phyloP scores from a whole-genome alignment of 2,329 filamentous ascomycete genomes.

The Aspergillus brunneoviolaceus region DNA sequence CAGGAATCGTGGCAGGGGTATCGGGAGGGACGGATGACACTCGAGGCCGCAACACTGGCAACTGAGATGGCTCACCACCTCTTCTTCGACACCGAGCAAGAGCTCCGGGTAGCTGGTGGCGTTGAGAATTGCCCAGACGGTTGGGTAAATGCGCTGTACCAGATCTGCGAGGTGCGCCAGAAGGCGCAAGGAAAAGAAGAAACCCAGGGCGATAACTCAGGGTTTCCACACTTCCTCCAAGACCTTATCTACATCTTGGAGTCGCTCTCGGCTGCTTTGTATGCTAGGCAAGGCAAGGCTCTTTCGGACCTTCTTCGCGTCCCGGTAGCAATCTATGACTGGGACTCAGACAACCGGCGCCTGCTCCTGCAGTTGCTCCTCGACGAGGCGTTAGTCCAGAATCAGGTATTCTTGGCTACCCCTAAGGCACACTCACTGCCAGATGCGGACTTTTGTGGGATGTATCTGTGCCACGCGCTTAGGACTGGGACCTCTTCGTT shows the following conservation, averaged over 20 bases:
- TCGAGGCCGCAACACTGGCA: background rate
- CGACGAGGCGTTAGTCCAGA: background rate
- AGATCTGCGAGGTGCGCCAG: background rate
- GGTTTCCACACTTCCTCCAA: background rate
- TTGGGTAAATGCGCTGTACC: background rate
- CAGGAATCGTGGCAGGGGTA: background rate
- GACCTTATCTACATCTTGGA: background rate
- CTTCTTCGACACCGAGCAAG: background rate
- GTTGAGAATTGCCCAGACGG: background rate
- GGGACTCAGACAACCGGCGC: background rate
- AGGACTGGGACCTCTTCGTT: no score
- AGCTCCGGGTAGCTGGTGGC: background rate
- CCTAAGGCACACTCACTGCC: no score
- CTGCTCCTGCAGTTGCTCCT: background rate
- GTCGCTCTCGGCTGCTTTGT: no score
- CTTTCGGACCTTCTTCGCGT: background rate
- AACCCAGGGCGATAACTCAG: background rate
- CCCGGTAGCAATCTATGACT: background rate
- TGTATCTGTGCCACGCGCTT: no score
- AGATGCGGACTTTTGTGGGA: no score
- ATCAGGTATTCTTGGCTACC: no score
- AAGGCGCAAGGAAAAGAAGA: background rate
- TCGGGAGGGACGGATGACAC: background rate
- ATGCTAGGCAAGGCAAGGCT: no score
- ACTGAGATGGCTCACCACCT: background rate